phyloP scores from a whole-genome alignment of 108 stramenopile genomes.

The Aurantiochytrium sp. region DNA sequence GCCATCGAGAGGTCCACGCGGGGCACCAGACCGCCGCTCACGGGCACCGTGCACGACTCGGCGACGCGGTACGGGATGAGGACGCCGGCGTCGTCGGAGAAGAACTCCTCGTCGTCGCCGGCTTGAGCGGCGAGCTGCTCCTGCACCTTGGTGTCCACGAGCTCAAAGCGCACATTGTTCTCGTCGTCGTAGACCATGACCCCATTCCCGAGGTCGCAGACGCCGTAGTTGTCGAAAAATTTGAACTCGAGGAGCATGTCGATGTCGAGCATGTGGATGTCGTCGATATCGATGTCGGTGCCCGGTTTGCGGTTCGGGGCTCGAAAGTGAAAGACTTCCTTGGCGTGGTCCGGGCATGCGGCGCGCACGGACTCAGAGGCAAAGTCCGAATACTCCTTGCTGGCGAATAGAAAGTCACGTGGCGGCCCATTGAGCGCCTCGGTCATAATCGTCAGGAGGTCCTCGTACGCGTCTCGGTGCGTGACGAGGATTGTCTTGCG shows the following conservation, averaged over 20 bases:
- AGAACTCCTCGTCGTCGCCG: background rate
- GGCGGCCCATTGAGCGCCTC: conserved; percentile 3
- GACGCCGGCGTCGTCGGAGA: background rate
- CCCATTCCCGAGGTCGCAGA: background rate
- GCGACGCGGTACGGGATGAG: background rate
- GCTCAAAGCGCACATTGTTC: background rate
- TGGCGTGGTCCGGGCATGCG: background rate
- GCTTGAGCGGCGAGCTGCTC: background rate
- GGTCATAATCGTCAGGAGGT: background rate
- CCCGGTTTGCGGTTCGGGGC: conserved; percentile 30
- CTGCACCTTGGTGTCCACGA: background rate
- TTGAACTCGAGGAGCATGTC: conserved; percentile 72
- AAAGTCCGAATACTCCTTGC: background rate
- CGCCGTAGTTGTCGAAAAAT: conserved; percentile 65
- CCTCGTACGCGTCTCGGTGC: conserved; percentile 21
- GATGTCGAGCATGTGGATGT: conserved; percentile 43
- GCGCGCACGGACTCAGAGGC: background rate
- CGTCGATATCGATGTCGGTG: background rate
- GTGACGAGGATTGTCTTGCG: conserved; percentile 32
- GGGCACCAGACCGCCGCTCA: background rate
- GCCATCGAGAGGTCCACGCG: background rate
- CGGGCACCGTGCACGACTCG: conserved; percentile 53
- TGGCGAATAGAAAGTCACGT: background rate
- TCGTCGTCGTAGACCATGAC: background rate
- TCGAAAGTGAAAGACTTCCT: conserved; percentile 54